Conservation (phyloP, 495 filamentous ascomycete species). For the Penicillium crystallinum region DNA sequence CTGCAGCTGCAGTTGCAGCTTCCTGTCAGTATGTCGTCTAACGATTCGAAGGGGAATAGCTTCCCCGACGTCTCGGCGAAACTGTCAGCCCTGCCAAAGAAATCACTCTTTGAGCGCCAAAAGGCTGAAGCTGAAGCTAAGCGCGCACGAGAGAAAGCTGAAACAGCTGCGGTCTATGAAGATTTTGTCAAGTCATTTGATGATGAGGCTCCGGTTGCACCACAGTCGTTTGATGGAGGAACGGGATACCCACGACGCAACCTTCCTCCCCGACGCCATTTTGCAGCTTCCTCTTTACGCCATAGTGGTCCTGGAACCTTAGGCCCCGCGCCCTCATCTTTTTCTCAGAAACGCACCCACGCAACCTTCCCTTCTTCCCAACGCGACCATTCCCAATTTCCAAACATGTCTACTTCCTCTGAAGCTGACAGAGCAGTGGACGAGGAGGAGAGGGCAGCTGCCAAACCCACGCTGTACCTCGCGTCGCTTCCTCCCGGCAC, state of each 20-base stretch:
- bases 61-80: constrained; percentile 84
- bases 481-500: constrained; percentile 57
- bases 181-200: constrained; percentile 90
- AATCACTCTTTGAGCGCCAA: constrained; percentile 87
- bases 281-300: constrained; percentile 43
- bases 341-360: constrained; percentile 47
- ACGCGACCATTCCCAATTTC: constrained; percentile 18
- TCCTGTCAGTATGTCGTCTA: constrained; percentile 35
- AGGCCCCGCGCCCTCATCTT: constrained; percentile 54
- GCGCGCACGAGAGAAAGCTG: constrained; percentile 75
- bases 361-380: constrained; percentile 40
- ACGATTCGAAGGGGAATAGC: constrained; percentile 47
- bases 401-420: constrained; percentile 11
- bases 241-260: constrained; percentile 30
- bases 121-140: constrained; percentile 94
- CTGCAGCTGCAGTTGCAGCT: constrained; percentile 23
- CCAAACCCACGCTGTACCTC: constrained; percentile 85
- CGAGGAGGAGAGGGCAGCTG: constrained; percentile 65
- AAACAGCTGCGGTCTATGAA: constrained; percentile 84
- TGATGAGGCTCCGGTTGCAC: constrained; percentile 51
- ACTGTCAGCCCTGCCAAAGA: constrained; percentile 73
- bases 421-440: constrained; percentile 45
- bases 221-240: constrained; percentile 20
- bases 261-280: constrained; percentile 50
- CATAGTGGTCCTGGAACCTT: constrained; percentile 74